Conservation (phyloP, 257 asterid genomes). For the Scutellaria galericulata region DNA sequence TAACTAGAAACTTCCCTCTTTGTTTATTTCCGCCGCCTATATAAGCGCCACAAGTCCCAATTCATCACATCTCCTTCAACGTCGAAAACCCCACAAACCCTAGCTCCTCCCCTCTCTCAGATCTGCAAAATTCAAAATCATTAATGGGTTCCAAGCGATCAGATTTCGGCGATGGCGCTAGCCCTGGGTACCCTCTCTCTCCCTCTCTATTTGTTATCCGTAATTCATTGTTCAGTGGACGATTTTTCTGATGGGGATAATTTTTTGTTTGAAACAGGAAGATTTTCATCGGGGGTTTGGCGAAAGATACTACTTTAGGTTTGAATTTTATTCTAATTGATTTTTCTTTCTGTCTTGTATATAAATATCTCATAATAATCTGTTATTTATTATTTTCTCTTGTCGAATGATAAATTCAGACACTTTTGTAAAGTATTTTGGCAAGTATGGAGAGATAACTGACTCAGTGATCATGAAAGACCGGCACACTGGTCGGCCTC, state of each 20-base stretch:
- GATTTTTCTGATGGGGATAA: conserved; percentile 21
- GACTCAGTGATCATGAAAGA: conserved; percentile 98
- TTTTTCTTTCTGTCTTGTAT: background rate
- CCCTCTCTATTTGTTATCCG: background rate
- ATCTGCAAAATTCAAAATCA: conserved; percentile 44
- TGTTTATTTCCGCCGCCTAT: conserved; percentile 21
- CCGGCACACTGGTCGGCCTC: conserved; percentile 85
- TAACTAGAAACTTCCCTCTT: conserved; percentile 13
- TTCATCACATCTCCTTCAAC: conserved; percentile 13
- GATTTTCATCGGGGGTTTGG: conserved; percentile 91
- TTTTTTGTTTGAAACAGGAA: conserved; percentile 54
- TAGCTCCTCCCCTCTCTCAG: conserved; percentile 38
- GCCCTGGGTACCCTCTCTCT: conserved; percentile 71
- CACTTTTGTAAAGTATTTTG: conserved; percentile 88
- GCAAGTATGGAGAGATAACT: conserved; percentile 93
- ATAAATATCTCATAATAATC: background rate
- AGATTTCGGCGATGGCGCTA: conserved; percentile 92
- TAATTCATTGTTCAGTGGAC: conserved; percentile 3
- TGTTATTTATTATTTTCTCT: background rate
- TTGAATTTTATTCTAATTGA: conserved; percentile 12
- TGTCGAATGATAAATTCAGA: conserved; percentile 43
- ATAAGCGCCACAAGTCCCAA: conserved; percentile 14
- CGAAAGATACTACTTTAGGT: conserved; percentile 88
- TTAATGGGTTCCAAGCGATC: conserved; percentile 77
- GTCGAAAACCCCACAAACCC: conserved; percentile 62